phyloP scores from a whole-genome alignment of 306 rosid species.

The Trifolium pratense region DNA sequence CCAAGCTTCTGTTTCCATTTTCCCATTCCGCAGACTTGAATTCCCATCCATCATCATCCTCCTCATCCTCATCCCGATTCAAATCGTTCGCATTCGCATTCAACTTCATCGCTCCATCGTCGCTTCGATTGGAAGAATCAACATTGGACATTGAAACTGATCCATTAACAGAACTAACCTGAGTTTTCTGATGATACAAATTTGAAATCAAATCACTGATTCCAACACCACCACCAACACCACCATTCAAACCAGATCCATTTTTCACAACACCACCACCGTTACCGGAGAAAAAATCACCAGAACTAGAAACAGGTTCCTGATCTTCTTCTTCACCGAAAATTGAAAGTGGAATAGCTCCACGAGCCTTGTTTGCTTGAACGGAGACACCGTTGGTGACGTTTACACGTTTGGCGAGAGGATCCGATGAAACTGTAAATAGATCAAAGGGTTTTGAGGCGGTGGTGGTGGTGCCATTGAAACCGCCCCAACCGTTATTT shows the following conservation, averaged over 20 bases:
- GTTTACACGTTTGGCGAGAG: constrained; percentile 22
- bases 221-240: constrained; percentile 35
- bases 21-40: constrained; percentile 78
- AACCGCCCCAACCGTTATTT: constrained; percentile 72
- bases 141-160: constrained; percentile 35
- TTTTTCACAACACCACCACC: constrained; percentile 38
- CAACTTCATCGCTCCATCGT: neutral
- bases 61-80: constrained; percentile 53
- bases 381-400: constrained; percentile 28
- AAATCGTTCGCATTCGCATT: constrained; percentile 32
- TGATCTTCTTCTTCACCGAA: constrained; percentile 70
- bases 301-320: constrained; percentile 41
- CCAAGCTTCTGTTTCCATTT: constrained; percentile 40
- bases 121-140: constrained; percentile 15
- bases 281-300: constrained; percentile 40
- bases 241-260: constrained; percentile 52
- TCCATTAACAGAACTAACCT: constrained; percentile 47
- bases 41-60: constrained; percentile 85
- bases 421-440: constrained; percentile 33
- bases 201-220: constrained; percentile 56
- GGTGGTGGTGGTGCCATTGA: constrained; percentile 40
- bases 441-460: constrained; percentile 39
- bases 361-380: constrained; percentile 51
- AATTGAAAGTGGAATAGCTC: constrained; percentile 89
- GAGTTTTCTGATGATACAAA: constrained; percentile 52